Conservation (phyloP, 176 grass and related monocot genomes). For the Ampelocalamus luodianensis region DNA sequence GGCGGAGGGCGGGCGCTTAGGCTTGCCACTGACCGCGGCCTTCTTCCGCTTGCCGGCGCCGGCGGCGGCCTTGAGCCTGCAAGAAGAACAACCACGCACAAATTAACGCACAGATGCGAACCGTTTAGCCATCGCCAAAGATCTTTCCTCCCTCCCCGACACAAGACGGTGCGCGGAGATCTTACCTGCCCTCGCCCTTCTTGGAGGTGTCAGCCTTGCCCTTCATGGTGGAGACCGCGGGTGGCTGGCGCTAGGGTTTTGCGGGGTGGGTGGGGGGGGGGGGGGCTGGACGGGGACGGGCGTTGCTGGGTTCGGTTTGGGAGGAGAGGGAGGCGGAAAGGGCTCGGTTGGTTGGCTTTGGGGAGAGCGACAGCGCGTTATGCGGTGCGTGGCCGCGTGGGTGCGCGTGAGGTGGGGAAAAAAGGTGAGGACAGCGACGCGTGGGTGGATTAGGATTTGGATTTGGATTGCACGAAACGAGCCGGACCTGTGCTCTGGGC, state of each 20-base stretch:
- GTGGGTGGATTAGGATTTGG: background rate
- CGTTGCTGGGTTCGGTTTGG: slow-evolving; percentile 15
- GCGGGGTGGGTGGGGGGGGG: background rate
- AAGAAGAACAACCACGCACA: background rate
- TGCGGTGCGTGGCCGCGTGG: slow-evolving; percentile 47
- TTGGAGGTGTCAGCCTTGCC: slow-evolving; percentile 56
- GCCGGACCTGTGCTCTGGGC: rapidly evolving
- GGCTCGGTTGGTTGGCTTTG: slow-evolving; percentile 38
- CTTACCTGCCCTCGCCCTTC: slow-evolving; percentile 64
- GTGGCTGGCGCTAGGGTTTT: slow-evolving; percentile 58
- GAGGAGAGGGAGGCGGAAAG: slow-evolving; percentile 40
- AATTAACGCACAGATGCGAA: background rate
- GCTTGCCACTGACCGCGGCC: slow-evolving; percentile 64
- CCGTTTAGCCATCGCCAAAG: background rate
- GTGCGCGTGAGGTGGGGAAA: slow-evolving; percentile 29
- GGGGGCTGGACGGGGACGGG: slow-evolving; percentile 4
- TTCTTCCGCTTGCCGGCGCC: slow-evolving; percentile 61
- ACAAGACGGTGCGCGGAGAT: background rate
- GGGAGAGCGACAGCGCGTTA: slow-evolving; percentile 40
- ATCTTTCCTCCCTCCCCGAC: background rate
- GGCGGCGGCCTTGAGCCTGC: slow-evolving; percentile 52
- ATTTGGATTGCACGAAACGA: background rate
- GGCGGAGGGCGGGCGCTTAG: slow-evolving; percentile 85
- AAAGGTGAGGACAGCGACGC: slow-evolving; percentile 34
- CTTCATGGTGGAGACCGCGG: slow-evolving; percentile 51